These are phyloP conservation scores for Jaltomata sinuosa DNA, from an alignment of 257 asterid genomes.

Conservation along the genomic window DNA sequence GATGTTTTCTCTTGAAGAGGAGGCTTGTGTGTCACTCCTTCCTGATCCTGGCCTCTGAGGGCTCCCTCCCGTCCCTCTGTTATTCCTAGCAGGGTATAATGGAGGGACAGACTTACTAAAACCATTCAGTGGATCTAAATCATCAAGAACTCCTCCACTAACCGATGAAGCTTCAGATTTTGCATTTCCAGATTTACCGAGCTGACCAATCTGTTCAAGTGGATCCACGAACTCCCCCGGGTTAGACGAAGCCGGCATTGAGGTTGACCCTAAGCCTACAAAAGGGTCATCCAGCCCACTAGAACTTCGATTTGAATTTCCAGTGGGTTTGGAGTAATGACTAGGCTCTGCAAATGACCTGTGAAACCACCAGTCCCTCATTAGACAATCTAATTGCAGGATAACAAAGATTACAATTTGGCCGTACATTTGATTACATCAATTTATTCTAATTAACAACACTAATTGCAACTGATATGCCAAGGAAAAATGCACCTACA, in stretches of 20 bases:
- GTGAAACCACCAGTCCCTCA: conserved; percentile 6
- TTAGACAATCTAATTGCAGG: neutral
- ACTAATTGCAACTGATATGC: neutral
- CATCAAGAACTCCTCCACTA: conserved; percentile 63
- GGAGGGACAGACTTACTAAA: conserved; percentile 47
- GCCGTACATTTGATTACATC: neutral
- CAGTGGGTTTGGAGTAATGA: conserved; percentile 45
- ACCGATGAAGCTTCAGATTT: conserved; percentile 47
- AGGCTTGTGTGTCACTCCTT: conserved; percentile 25
- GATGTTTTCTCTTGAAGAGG: conserved; percentile 35
- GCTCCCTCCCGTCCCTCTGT: conserved; percentile 42
- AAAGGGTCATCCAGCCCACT: conserved; percentile 60
- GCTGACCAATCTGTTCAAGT: conserved; percentile 50
- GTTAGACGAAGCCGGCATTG: conserved; percentile 41
- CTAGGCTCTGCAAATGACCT: conserved; percentile 64
- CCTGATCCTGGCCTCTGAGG: conserved; percentile 38
- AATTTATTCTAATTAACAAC: neutral
- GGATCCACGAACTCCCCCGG: conserved; percentile 56
- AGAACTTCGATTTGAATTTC: conserved; percentile 36
- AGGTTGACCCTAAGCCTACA: conserved; percentile 56
- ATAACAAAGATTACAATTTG: neutral
- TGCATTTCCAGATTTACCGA: conserved; percentile 50
- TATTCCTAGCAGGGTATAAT: conserved; percentile 46
- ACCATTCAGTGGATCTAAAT: conserved; percentile 62
- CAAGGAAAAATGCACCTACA: neutral